phyloP scores from a whole-genome alignment of 1,284 basidiomycete species.

The Waitea zeae region DNA sequence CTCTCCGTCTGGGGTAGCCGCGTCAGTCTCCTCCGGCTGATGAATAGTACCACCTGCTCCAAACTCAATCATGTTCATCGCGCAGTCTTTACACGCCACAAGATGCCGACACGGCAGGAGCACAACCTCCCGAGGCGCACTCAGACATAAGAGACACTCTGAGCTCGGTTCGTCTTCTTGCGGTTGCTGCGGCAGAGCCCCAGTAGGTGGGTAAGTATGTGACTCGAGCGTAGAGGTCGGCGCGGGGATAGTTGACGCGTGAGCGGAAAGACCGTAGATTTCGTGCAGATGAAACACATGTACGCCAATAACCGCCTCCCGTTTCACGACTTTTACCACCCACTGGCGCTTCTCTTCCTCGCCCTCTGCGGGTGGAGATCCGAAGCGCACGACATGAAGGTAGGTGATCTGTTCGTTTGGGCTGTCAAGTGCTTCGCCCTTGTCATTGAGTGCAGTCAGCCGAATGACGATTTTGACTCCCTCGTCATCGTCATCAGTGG shows the following conservation, averaged over 20 bases:
- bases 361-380: constrained; percentile 15
- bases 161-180: constrained; percentile 60
- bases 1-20: constrained; percentile 6
- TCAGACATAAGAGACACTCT: constrained; percentile 80
- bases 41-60: constrained; percentile 76
- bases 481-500: constrained; percentile 28
- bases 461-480: constrained; percentile 64
- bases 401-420: constrained; percentile 78
- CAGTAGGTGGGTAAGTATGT: constrained; percentile 27
- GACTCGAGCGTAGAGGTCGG: constrained; percentile 7
- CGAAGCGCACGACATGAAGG: constrained; percentile 66
- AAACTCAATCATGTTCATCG: constrained; percentile 88
- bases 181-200: constrained; percentile 10
- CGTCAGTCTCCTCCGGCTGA: constrained; percentile 21
- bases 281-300: constrained; percentile 88
- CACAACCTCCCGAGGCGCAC: constrained; percentile 74
- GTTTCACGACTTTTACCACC: constrained; percentile 80
- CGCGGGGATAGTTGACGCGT: constrained; percentile 23
- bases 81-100: constrained; percentile 84
- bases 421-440: constrained; percentile 41
- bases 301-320: constrained; percentile 80
- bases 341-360: constrained; percentile 42
- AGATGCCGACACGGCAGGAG: constrained; percentile 80
- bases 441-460: constrained; percentile 59
- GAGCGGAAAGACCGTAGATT: constrained; percentile 72